These are phyloP conservation scores for Russula earlei DNA, from an alignment of 768 basidiomycete species.

Conservation along the genomic window DNA sequence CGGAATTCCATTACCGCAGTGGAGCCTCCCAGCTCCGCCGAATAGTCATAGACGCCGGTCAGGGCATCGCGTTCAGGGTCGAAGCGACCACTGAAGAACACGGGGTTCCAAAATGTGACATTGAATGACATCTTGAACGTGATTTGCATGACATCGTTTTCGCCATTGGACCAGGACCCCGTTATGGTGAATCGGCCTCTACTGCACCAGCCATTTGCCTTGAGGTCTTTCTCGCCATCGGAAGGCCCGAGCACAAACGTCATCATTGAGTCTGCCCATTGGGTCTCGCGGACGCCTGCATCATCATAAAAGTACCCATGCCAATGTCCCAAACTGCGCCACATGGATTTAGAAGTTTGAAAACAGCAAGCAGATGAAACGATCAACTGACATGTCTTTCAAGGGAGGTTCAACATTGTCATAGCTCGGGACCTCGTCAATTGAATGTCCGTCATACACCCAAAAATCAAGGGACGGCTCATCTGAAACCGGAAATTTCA, in stretches of 20 bases:
- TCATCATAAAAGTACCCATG: constrained; percentile 8
- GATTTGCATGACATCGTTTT: constrained; percentile 11
- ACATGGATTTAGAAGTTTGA: background rate
- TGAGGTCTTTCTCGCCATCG: constrained; percentile 4
- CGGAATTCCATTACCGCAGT: constrained; percentile 20
- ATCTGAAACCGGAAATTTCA: background rate
- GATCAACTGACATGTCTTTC: constrained; percentile 4
- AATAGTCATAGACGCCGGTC: background rate
- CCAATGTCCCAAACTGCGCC: constrained; percentile 12
- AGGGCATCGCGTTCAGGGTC: constrained; percentile 4
- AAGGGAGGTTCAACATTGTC: background rate
- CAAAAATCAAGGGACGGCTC: background rate
- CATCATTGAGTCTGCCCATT: constrained; percentile 1
- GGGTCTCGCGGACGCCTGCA: background rate
- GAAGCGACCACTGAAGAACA: constrained; percentile 1
- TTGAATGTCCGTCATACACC: constrained; percentile 12
- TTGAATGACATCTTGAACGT: constrained; percentile 14
- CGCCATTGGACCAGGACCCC: constrained; percentile 15
- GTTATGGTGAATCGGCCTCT: constrained; percentile 15
- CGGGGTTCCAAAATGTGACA: background rate
- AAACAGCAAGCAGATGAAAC: background rate
- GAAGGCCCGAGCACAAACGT: constrained; percentile 7
- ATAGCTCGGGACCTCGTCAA: background rate
- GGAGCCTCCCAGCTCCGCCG: background rate
- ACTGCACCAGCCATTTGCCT: constrained; percentile 6